phyloP scores from a whole-genome alignment of 2,329 filamentous ascomycete species.

The Raffaelea deltoideospora region DNA sequence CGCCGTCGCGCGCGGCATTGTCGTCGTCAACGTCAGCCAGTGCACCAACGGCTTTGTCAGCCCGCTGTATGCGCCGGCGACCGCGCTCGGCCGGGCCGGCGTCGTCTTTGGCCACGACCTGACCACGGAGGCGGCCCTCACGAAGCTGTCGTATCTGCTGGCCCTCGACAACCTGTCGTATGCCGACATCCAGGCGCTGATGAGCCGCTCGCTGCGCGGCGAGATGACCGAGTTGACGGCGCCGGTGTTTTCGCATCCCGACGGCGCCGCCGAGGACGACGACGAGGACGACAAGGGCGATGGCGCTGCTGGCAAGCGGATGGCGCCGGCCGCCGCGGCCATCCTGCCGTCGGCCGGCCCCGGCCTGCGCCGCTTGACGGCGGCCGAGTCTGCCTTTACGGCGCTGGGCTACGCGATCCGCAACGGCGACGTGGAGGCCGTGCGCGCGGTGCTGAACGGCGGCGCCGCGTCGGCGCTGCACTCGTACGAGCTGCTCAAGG shows the following conservation, averaged over 20 bases:
- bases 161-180: constrained; percentile 48
- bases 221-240: constrained; percentile 67
- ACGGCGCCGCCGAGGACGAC: constrained; percentile 41
- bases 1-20: constrained; percentile 65
- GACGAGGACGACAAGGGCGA: constrained; percentile 24
- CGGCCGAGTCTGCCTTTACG: constrained; percentile 49
- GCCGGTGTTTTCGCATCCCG: constrained; percentile 64
- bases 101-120: constrained; percentile 83
- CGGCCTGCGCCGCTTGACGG: constrained; percentile 22
- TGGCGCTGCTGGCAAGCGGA: neutral
- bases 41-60: constrained; percentile 67
- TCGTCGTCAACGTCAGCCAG: constrained; percentile 85
- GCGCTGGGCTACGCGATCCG: constrained; percentile 69
- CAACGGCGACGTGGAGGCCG: constrained; percentile 50
- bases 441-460: constrained; percentile 50
- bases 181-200: constrained; percentile 51
- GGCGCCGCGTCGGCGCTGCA: constrained; percentile 32
- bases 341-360: neutral
- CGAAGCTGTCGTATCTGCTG: constrained; percentile 78
- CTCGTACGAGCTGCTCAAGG: constrained; percentile 44
- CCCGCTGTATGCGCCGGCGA: constrained; percentile 63
- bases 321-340: neutral
- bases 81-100: constrained; percentile 64
- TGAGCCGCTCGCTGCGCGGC: constrained; percentile 63
- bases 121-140: constrained; percentile 80